Evolutionary conservation across 371 early-diverging fungal species (phyloP).

Genomic region (Choanephora cucurbitarum): DNA sequence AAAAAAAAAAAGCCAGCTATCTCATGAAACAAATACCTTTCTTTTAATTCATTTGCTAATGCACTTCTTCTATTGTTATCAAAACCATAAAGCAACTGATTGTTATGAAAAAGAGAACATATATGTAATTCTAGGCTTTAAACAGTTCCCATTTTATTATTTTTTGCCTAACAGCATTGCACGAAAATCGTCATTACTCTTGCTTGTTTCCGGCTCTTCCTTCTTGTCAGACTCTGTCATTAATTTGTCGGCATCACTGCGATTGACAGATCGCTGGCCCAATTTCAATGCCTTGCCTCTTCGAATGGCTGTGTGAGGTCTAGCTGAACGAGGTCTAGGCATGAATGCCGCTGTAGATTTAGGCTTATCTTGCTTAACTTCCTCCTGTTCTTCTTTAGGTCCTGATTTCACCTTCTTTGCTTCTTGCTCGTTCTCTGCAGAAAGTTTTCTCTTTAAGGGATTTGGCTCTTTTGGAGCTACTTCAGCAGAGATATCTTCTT

Average conservation of each 20-base stretch:
- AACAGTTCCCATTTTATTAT: conserved; percentile 1
- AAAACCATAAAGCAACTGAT: too few relatives aligned
- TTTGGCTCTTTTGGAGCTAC: background rate
- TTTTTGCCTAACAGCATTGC: conserved; percentile 40
- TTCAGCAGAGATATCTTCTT: background rate
- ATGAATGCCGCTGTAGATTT: background rate
- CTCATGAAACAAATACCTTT: too few relatives aligned
- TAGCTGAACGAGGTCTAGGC: conserved; percentile 5
- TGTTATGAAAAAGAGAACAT: too few relatives aligned
- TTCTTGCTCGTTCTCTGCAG: conserved; percentile 6
- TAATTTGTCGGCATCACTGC: background rate
- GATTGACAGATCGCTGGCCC: background rate
- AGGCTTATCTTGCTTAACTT: background rate
- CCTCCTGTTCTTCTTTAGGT: background rate
- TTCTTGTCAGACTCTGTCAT: background rate
- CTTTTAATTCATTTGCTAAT: too few relatives aligned
- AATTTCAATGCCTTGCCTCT: conserved; percentile 11
- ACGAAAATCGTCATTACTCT: conserved; percentile 44
- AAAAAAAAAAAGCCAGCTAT: background rate
- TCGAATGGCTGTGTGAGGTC: conserved; percentile 1
- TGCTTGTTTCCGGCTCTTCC: conserved; percentile 1
- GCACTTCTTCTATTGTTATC: too few relatives aligned
- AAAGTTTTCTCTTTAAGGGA: conserved; percentile 18
- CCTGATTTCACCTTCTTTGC: conserved; percentile 10
- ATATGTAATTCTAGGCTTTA: background rate